phyloP scores from a whole-genome alignment of 768 basidiomycete genomes.

The Russula sp. region DNA sequence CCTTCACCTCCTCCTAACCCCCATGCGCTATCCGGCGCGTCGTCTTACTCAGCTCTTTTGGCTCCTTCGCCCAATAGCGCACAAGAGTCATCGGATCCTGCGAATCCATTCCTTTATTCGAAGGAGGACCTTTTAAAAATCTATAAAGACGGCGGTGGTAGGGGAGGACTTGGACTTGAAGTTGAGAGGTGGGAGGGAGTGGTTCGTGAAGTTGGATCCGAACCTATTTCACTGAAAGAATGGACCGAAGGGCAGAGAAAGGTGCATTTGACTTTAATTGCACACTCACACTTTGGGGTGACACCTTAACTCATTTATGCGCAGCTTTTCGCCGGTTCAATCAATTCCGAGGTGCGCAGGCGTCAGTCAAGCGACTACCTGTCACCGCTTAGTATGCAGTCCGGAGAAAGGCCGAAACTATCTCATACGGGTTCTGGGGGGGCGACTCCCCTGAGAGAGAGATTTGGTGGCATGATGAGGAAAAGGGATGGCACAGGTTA shows the following conservation, averaged over 20 bases:
- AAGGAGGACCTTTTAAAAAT: slow-evolving; percentile 83
- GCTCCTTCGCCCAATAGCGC: slow-evolving; percentile 50
- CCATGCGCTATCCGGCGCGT: slow-evolving; percentile 48
- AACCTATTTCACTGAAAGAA: slow-evolving; percentile 76
- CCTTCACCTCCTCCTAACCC: slow-evolving; percentile 53
- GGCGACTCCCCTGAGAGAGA: slow-evolving; percentile 59
- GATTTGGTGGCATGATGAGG: slow-evolving; percentile 58
- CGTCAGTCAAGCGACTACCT: slow-evolving; percentile 77
- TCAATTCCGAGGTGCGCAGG: slow-evolving; percentile 86
- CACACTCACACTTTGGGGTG: slow-evolving; percentile 15
- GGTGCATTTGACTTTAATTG: slow-evolving; percentile 45
- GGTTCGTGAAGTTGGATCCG: slow-evolving; percentile 67
- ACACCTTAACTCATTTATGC: slow-evolving; percentile 18
- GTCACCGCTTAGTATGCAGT: slow-evolving; percentile 54
- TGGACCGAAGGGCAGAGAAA: slow-evolving; percentile 84
- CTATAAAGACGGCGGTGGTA: slow-evolving; percentile 75
- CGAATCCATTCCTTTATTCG: slow-evolving; percentile 81
- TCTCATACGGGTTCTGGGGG: slow-evolving; percentile 48
- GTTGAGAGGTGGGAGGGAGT: slow-evolving; percentile 90
- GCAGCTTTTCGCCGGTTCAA: slow-evolving; percentile 74
- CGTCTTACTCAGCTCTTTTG: slow-evolving; percentile 69
- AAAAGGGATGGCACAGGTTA: slow-evolving; percentile 71
- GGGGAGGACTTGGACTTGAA: slow-evolving; percentile 73
- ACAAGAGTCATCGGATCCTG: slow-evolving; percentile 57
- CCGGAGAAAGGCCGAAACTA: slow-evolving; percentile 58